These are phyloP conservation scores for Umbelopsis vinacea DNA, from an alignment of 192 early-diverging fungal species.

Conservation along the genomic window DNA sequence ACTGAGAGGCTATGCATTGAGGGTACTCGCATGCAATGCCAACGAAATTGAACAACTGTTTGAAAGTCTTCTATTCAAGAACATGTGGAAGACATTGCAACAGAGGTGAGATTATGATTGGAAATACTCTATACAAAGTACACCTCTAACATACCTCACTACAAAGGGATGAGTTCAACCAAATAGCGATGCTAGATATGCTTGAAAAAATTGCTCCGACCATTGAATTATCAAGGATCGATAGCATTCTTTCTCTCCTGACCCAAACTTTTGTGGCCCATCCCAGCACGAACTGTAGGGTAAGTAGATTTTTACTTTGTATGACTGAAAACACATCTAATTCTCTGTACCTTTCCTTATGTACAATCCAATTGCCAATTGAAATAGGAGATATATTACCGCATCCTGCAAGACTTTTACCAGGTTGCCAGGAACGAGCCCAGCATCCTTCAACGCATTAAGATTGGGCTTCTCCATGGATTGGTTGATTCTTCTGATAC, in stretches of 20 bases:
- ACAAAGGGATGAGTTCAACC: slow-evolving; percentile 58
- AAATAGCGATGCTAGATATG: slow-evolving; percentile 58
- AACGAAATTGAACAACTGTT: slow-evolving; percentile 55
- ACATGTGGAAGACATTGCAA: slow-evolving; percentile 53
- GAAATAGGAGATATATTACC: slow-evolving; percentile 51
- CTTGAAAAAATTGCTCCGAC: slow-evolving; percentile 50
- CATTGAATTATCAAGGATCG: slow-evolving; percentile 48
- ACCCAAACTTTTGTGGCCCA: slow-evolving; percentile 56
- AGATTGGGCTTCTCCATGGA: slow-evolving; percentile 49
- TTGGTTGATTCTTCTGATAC: slow-evolving; percentile 44
- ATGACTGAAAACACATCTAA: not conserved
- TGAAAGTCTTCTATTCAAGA: slow-evolving; percentile 53
- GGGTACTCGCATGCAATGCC: slow-evolving; percentile 57
- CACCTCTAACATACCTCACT: not conserved
- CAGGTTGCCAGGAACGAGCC: slow-evolving; percentile 10
- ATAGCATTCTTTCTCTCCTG: slow-evolving; percentile 50
- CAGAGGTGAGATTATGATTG: slow-evolving; percentile 41
- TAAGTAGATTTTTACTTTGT: slow-evolving; percentile 26
- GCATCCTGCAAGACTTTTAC: slow-evolving; percentile 45
- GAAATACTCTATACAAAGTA: not conserved
- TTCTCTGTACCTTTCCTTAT: not conserved
- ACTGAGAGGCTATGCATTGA: slow-evolving; percentile 50
- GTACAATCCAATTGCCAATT: not conserved
- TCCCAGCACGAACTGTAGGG: slow-evolving; percentile 53
- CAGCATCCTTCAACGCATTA: slow-evolving; percentile 29